A percentile compares a stretch with the other conserved stretches of the same genome.
Evolutionary conservation across 805 yeast genomes (phyloP).

Genomic region (Sungouiozyma intestinalis): DNA sequence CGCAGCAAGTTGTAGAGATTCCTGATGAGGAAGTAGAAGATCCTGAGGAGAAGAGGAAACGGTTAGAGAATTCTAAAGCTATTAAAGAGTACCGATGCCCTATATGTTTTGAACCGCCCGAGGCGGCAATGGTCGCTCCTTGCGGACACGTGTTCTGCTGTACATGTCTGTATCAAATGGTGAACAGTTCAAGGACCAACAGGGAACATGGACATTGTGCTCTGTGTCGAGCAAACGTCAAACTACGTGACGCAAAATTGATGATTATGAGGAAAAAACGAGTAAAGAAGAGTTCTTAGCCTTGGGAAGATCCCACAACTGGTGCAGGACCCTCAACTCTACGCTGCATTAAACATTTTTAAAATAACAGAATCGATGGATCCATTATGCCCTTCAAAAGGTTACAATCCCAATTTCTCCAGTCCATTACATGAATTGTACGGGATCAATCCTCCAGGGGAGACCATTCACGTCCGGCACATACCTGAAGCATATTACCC

Average conservation of each 20-base stretch:
- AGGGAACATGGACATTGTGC: slow-evolving; percentile 33
- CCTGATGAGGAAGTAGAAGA: slow-evolving; percentile 28
- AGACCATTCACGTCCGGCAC: neutral
- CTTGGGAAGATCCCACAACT: no score
- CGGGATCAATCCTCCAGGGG: neutral
- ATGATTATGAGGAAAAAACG: slow-evolving; percentile 28
- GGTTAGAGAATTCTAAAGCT: slow-evolving; percentile 19
- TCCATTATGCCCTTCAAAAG: neutral
- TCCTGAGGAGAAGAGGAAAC: slow-evolving; percentile 9
- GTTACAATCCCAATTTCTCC: neutral
- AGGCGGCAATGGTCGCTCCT: slow-evolving; percentile 36
- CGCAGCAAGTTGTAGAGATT: slow-evolving; percentile 32
- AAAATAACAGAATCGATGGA: neutral
- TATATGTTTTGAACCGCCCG: slow-evolving; percentile 46
- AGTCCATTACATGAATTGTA: neutral
- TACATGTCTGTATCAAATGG: slow-evolving; percentile 41
- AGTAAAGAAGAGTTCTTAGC: slow-evolving; percentile 4
- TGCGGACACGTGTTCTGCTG: slow-evolving; percentile 53
- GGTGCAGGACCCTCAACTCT: no score
- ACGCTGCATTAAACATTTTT: no score
- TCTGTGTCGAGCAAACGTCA: slow-evolving; percentile 32
- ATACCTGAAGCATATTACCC: neutral
- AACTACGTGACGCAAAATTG: slow-evolving; percentile 23
- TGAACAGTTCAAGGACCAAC: slow-evolving; percentile 35
- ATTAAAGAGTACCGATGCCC: slow-evolving; percentile 37